Percentiles rank a stretch among this genome's conserved stretches.
Evolutionary conservation across 768 basidiomycete species (phyloP).

Genomic region (Rhizopogon vesiculosus): DNA sequence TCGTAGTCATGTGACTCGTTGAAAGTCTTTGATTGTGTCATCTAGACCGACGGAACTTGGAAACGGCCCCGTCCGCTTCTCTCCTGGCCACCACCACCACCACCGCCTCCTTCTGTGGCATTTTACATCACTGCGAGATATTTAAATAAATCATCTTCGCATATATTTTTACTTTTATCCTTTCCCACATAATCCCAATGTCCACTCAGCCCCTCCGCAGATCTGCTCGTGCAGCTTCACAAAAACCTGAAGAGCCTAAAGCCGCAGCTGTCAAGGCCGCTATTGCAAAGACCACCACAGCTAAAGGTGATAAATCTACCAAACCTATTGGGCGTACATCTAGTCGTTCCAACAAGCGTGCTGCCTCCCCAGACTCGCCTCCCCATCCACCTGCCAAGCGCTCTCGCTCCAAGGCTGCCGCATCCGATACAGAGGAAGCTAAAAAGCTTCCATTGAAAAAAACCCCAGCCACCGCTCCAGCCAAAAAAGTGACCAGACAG

Average conservation of each 20-base stretch:
- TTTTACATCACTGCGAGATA: neutral
- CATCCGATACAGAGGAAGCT: slow-evolving; percentile 41
- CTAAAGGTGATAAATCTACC: slow-evolving; percentile 23
- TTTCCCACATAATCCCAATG: slow-evolving; percentile 23
- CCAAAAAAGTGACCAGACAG: slow-evolving; percentile 24
- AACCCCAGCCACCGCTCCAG: slow-evolving; percentile 11
- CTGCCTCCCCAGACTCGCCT: slow-evolving; percentile 46
- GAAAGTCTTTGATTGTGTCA: neutral
- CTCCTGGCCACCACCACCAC: neutral
- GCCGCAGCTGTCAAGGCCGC: slow-evolving; percentile 22
- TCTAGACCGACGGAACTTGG: neutral
- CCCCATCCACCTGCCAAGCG: slow-evolving; percentile 43
- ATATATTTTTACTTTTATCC: slow-evolving; percentile 1
- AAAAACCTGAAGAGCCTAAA: slow-evolving; percentile 29
- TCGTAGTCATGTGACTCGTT: slow-evolving; percentile 15
- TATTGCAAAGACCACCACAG: slow-evolving; percentile 21
- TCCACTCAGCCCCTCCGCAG: slow-evolving; percentile 39
- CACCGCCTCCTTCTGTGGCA: neutral
- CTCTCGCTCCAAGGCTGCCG: slow-evolving; percentile 28
- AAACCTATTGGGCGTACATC: slow-evolving; percentile 20
- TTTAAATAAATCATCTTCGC: neutral
- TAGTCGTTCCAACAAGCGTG: slow-evolving; percentile 39
- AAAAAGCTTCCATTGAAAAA: slow-evolving; percentile 22
- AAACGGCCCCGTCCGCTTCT: neutral
- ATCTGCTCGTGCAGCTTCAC: slow-evolving; percentile 47